Evolutionary conservation across 1,284 basidiomycete species (phyloP).

Genomic region (Tilletiaria anomala): DNA sequence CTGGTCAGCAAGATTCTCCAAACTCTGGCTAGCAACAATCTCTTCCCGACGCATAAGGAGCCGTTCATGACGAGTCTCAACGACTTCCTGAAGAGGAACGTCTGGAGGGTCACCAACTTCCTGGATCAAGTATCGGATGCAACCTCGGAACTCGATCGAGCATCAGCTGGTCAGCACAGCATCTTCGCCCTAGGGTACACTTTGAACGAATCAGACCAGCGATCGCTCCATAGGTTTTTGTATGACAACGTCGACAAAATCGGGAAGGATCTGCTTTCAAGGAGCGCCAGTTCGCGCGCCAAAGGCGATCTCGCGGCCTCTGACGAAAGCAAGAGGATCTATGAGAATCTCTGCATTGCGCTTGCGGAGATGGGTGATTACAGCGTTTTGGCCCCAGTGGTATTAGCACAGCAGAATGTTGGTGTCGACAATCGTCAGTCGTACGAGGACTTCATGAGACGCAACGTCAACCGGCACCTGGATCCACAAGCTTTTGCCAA

Average conservation of each 20-base stretch:
- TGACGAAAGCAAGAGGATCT: conserved; percentile 10
- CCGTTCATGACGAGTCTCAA: conserved; percentile 32
- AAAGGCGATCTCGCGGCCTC: neutral
- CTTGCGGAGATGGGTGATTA: conserved; percentile 20
- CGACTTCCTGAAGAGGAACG: conserved; percentile 30
- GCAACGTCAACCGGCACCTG: conserved; percentile 20
- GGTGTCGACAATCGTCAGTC: too few species aligned
- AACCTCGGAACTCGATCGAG: neutral
- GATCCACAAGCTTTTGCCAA: conserved; percentile 18
- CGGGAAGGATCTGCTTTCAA: conserved; percentile 18
- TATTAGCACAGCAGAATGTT: too few species aligned
- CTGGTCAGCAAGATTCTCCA: conserved; percentile 33
- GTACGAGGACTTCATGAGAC: conserved; percentile 21
- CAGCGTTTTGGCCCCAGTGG: too few species aligned
- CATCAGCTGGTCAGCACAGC: conserved; percentile 7
- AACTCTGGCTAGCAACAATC: conserved; percentile 29
- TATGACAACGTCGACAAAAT: conserved; percentile 29
- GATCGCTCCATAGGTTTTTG: conserved; percentile 20
- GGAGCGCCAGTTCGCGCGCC: conserved; percentile 2
- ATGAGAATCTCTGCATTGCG: conserved; percentile 20
- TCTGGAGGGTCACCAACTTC: conserved; percentile 30
- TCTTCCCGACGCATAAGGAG: conserved; percentile 32
- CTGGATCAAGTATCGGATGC: conserved; percentile 29
- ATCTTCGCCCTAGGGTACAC: conserved; percentile 30
- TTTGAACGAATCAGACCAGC: conserved; percentile 22